Percentiles rank a stretch among this genome's conserved stretches.
Evolutionary conservation across 2,329 filamentous ascomycete species (phyloP).

Genomic region (Fusarium setosum): DNA sequence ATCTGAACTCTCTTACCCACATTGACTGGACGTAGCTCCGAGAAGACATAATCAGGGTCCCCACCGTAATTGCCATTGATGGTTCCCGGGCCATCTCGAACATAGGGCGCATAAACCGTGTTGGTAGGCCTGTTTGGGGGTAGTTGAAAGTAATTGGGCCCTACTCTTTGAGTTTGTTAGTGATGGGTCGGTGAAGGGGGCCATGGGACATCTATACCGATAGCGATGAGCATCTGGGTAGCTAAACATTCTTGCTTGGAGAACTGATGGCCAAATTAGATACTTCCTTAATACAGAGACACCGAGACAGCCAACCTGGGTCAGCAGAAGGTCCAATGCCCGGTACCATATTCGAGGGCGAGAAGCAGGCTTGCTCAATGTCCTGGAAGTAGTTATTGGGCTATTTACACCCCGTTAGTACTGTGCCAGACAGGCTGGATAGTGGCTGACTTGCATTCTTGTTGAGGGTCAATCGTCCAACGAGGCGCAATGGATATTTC

Average conservation of each 20-base stretch:
- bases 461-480: constrained; percentile 74
- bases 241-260: constrained; percentile 70
- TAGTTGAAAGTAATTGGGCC: constrained; percentile 62
- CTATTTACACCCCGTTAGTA: background rate
- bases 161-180: constrained; percentile 56
- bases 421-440: rapidly evolving
- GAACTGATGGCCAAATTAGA: constrained; percentile 44
- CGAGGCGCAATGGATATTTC: constrained; percentile 68
- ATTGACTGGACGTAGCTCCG: constrained; percentile 55
- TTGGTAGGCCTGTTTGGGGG: constrained; percentile 46
- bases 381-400: constrained; percentile 75
- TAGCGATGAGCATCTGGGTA: constrained; percentile 73
- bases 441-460: constrained; percentile 57
- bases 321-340: constrained; percentile 73
- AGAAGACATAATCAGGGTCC: constrained; percentile 42
- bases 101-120: constrained; percentile 39
- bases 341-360: constrained; percentile 72
- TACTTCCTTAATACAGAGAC: too few species aligned
- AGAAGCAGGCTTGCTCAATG: constrained; percentile 76
- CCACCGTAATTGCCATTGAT: constrained; percentile 43
- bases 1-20: constrained; percentile 33
- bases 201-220: background rate
- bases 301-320: constrained; percentile 48
- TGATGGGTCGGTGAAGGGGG: too few species aligned
- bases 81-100: constrained; percentile 38